A percentile compares a stretch with the other conserved stretches of the same genome.
phyloP scores from a whole-genome alignment of 2,329 filamentous ascomycete species.

The Colletotrichum endophyticum region DNA sequence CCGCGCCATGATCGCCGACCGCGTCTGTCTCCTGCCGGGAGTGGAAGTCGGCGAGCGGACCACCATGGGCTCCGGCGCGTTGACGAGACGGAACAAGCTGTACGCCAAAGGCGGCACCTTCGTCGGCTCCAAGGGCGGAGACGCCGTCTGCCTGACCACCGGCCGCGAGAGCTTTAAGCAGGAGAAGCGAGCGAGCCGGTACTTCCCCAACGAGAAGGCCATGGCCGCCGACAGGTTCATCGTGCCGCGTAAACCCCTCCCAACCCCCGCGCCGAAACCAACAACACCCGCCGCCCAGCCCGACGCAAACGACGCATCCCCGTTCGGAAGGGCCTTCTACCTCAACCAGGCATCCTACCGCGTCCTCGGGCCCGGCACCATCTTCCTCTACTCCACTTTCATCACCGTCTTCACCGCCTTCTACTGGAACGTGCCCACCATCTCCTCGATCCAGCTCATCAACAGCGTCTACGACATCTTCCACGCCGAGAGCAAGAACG shows the following conservation, averaged over 20 bases:
- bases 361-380: conserved; percentile 50
- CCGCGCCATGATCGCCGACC: conserved; percentile 61
- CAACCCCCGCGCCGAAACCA: neutral
- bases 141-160: conserved; percentile 47
- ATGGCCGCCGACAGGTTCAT: neutral
- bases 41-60: conserved; percentile 51
- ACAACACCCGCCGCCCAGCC: neutral
- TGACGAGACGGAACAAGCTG: conserved; percentile 48
- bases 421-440: conserved; percentile 56
- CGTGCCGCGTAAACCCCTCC: neutral
- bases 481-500: conserved; percentile 21
- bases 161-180: conserved; percentile 5
- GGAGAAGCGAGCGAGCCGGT: neutral
- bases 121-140: conserved; percentile 56
- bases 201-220: conserved; percentile 14
- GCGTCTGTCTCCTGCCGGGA: conserved; percentile 57
- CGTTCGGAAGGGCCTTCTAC: conserved; percentile 63
- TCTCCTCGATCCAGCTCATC: conserved; percentile 52
- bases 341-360: conserved; percentile 52
- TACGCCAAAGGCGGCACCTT: conserved; percentile 53
- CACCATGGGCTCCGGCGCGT: conserved; percentile 58
- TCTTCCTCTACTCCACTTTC: conserved; percentile 54
- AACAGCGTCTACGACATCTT: conserved; percentile 31
- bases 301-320: conserved; percentile 31
- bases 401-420: conserved; percentile 49